A percentile compares a stretch with the other conserved stretches of the same genome.
phyloP scores from a whole-genome alignment of 768 basidiomycete genomes.

The Tulasnella sp. region DNA sequence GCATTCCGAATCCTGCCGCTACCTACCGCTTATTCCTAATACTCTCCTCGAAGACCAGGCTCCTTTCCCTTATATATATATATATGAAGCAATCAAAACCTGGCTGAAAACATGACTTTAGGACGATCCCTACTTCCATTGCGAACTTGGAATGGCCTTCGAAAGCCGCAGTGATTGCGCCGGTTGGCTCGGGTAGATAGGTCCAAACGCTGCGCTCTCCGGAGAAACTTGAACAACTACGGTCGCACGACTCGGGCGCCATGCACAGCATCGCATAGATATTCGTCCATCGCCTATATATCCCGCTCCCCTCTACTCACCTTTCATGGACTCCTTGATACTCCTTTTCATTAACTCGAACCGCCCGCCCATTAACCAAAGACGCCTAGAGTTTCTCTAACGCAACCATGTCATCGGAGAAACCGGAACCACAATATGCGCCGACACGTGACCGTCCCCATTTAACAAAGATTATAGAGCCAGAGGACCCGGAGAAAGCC shows the following conservation, averaged over 20 bases:
- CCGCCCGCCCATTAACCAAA: too few species aligned
- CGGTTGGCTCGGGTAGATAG: neutral
- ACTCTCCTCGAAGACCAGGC: too few species aligned
- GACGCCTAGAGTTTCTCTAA: too few species aligned
- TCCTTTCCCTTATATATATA: too few species aligned
- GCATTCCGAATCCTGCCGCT: too few species aligned
- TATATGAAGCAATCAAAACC: too few species aligned
- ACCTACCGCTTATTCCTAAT: too few species aligned
- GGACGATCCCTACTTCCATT: neutral
- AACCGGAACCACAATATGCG: neutral
- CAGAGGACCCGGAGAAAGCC: neutral
- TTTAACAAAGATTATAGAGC: neutral
- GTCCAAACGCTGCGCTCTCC: neutral
- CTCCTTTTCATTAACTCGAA: neutral
- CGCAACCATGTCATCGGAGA: neutral
- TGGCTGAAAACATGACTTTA: too few species aligned
- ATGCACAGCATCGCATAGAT: neutral
- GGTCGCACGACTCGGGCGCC: neutral
- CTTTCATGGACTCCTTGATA: neutral
- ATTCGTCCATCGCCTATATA: neutral
- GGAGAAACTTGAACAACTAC: neutral
- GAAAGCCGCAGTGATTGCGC: neutral
- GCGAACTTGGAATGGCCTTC: neutral
- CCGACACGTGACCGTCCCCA: neutral
- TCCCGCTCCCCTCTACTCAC: neutral